Conservation (phyloP, 495 filamentous ascomycete species). For the Aspergillus mulundensis region DNA sequence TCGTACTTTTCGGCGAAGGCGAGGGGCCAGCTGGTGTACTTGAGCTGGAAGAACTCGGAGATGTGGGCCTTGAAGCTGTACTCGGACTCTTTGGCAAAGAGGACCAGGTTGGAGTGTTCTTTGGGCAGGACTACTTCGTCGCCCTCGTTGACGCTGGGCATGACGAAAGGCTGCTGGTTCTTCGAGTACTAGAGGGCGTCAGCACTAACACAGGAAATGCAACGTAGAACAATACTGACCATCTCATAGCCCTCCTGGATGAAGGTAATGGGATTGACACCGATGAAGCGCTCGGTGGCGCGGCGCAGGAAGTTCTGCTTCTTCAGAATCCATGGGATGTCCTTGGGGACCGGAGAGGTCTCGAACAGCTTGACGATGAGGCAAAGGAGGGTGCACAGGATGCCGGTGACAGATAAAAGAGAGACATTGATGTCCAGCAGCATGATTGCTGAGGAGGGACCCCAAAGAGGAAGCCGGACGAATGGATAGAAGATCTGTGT, state of each 20-base stretch:
- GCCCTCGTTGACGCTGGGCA: conserved; percentile 16
- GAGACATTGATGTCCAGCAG: not conserved
- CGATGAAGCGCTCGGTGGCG: conserved; percentile 12
- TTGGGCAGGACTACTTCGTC: conserved; percentile 12
- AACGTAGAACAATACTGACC: not conserved
- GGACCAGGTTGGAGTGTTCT: conserved; percentile 8
- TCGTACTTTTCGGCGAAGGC: conserved; percentile 14
- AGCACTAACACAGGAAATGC: not conserved
- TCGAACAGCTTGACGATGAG: conserved; percentile 14
- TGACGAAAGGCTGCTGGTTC: conserved; percentile 10
- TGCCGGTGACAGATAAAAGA: not conserved
- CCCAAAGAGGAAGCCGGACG: not conserved
- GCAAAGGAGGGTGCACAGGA: conserved; percentile 3
- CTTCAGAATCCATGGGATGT: conserved; percentile 10
- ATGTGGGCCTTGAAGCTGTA: conserved; percentile 14
- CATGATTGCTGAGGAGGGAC: conserved; percentile 1
- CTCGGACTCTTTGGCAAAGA: conserved; percentile 12
- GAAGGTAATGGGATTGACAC: conserved; percentile 12
- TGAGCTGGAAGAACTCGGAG: conserved; percentile 12
- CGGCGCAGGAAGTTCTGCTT: conserved; percentile 8
- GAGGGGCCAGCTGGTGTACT: conserved; percentile 14
- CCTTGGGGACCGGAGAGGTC: conserved; percentile 11
- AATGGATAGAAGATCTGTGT: conserved; percentile 6
- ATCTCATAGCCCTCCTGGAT: conserved; percentile 13
- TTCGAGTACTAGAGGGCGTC: conserved; percentile 6